A percentile compares a stretch with the other conserved stretches of the same genome.
Evolutionary conservation across 495 filamentous ascomycete species (phyloP).

Genomic region (Hyaloscypha finlandica): DNA sequence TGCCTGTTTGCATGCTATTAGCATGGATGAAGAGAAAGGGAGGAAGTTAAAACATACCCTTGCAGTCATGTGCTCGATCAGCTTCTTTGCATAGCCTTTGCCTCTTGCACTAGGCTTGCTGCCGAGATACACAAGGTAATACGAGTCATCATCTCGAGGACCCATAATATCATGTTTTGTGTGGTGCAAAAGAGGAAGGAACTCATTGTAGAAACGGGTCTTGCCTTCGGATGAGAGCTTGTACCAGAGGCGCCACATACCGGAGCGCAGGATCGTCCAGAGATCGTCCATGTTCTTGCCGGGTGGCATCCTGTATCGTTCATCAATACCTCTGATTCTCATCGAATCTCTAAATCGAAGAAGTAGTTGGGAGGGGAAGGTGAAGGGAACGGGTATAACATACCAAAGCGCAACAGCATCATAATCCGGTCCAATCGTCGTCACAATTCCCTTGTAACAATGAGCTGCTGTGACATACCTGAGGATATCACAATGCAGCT

Average conservation of each 20-base stretch:
- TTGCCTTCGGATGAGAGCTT: conserved; percentile 68
- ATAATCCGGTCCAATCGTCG: conserved; percentile 70
- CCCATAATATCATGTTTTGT: conserved; percentile 68
- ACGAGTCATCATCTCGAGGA: conserved; percentile 61
- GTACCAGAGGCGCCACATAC: conserved; percentile 73
- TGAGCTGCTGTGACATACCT: conserved; percentile 73
- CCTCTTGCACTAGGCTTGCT: conserved; percentile 65
- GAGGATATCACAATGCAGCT: conserved; percentile 71
- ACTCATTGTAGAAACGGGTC: conserved; percentile 73
- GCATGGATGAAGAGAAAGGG: conserved; percentile 9
- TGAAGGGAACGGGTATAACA: conserved; percentile 34
- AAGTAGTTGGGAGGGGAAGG: not conserved
- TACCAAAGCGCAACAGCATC: conserved; percentile 79
- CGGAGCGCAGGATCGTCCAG: conserved; percentile 67
- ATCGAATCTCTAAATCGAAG: not conserved
- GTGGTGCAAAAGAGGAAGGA: conserved; percentile 72
- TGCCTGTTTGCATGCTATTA: conserved; percentile 46
- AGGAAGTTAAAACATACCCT: conserved; percentile 48
- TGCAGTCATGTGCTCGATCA: conserved; percentile 65
- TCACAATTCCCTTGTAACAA: conserved; percentile 68
- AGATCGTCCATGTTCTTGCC: conserved; percentile 71
- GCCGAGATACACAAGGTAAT: conserved; percentile 79
- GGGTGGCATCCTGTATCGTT: conserved; percentile 67
- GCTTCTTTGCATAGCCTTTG: conserved; percentile 66
- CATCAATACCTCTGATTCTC: not conserved